phyloP scores from a whole-genome alignment of 2,329 filamentous ascomycete species.

The Trichoderma breve region DNA sequence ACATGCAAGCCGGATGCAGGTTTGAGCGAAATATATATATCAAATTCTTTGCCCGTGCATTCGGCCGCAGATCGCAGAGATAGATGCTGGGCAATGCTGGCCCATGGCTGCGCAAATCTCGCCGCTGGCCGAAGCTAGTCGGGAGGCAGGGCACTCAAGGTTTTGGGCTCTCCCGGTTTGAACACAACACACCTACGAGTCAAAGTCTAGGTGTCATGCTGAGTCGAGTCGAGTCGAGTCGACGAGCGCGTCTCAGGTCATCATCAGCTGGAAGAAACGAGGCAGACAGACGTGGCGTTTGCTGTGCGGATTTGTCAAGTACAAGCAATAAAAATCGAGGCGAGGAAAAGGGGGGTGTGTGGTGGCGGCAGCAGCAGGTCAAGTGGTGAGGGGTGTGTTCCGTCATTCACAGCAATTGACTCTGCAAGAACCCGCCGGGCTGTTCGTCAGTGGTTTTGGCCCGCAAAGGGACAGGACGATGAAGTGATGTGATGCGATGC shows the following conservation, averaged over 20 bases:
- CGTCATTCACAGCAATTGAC: constrained; percentile 15
- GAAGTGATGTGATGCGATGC: background rate
- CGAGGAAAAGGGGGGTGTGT: background rate
- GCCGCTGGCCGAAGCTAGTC: constrained; percentile 9
- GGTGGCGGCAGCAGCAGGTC: constrained; percentile 5
- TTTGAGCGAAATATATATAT: constrained; percentile 19
- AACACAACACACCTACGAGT: background rate
- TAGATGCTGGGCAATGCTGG: constrained; percentile 2
- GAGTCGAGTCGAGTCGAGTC: background rate
- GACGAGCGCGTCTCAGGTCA: background rate
- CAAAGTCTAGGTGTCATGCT: background rate
- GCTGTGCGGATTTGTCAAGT: background rate
- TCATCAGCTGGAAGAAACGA: background rate
- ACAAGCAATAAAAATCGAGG: background rate
- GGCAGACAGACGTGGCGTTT: constrained; percentile 2
- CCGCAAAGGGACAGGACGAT: background rate
- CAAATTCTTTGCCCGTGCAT: constrained; percentile 4
- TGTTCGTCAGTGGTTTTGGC: background rate
- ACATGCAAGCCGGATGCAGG: constrained; percentile 13
- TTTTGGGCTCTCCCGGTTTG: background rate
- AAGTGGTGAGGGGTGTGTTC: constrained; percentile 9
- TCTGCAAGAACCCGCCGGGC: background rate
- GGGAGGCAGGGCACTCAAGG: background rate
- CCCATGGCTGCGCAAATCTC: constrained; percentile 1
- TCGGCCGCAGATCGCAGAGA: constrained; percentile 13